Evolutionary conservation across 805 yeast genomes (phyloP).

Genomic region (Candida anglica): DNA sequence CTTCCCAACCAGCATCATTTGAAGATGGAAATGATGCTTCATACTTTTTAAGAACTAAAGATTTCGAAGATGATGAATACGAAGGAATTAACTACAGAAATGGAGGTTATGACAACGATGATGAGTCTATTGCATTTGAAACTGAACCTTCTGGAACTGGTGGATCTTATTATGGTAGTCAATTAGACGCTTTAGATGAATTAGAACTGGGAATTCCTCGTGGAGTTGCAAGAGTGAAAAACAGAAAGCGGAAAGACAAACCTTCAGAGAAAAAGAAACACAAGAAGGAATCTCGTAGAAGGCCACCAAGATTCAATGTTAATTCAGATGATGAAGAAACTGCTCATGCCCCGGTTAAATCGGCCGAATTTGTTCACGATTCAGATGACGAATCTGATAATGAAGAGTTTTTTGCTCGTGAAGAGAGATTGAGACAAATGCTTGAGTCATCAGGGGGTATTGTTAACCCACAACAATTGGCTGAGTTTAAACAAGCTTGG

Average conservation of each 20-base stretch:
- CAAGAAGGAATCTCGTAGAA: constrained; percentile 6
- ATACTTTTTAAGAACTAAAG: constrained; percentile 24
- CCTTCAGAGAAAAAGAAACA: constrained; percentile 1
- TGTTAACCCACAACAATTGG: constrained; percentile 27
- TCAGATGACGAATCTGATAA: constrained; percentile 65
- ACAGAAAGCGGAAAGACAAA: constrained; percentile 6
- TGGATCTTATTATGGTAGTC: constrained; percentile 4
- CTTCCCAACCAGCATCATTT: constrained; percentile 24
- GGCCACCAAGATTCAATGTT: constrained; percentile 23
- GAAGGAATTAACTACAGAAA: constrained; percentile 10
- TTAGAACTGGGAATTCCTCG: constrained; percentile 11
- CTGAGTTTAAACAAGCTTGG: constrained; percentile 31
- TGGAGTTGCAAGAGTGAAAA: constrained; percentile 24
- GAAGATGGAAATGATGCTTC: constrained; percentile 36
- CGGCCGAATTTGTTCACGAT: constrained; percentile 52
- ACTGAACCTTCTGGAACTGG: constrained; percentile 13
- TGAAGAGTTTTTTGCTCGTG: constrained; percentile 57
- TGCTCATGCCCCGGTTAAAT: constrained; percentile 25
- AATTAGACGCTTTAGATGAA: constrained; percentile 8
- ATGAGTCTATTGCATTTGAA: constrained; percentile 30
- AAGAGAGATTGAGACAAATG: constrained; percentile 43
- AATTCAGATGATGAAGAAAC: constrained; percentile 24
- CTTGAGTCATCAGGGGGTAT: constrained; percentile 35
- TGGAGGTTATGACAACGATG: constrained; percentile 15
- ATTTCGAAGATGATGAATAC: constrained; percentile 13